These are phyloP conservation scores for Cicer arietinum DNA, from an alignment of 306 rosid genomes.

Conservation along the genomic window DNA sequence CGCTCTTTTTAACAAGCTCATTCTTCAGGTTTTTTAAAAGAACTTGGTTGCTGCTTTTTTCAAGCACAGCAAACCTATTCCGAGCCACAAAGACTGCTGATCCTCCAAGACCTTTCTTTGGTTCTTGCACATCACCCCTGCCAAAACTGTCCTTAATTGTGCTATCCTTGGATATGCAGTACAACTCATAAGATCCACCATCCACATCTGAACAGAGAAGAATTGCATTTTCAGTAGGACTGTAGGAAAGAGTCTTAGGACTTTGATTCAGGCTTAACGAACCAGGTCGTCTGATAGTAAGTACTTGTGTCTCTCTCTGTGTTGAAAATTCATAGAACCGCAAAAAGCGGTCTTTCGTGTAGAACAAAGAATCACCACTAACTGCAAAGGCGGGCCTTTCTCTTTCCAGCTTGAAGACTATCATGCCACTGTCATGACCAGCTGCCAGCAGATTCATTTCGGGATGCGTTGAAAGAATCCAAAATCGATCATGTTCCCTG, in stretches of 20 bases:
- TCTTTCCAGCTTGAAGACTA: slow-evolving; percentile 92
- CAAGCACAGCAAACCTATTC: slow-evolving; percentile 91
- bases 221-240: slow-evolving; percentile 86
- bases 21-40: slow-evolving; percentile 73
- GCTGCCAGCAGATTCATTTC: slow-evolving; percentile 98
- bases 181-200: slow-evolving; percentile 90
- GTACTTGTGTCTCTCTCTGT: slow-evolving; percentile 80
- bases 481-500: slow-evolving; percentile 93
- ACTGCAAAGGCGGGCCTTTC: slow-evolving; percentile 89
- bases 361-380: slow-evolving; percentile 83
- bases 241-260: slow-evolving; percentile 87
- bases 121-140: slow-evolving; percentile 84
- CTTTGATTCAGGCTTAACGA: slow-evolving; percentile 77
- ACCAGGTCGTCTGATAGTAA: slow-evolving; percentile 88
- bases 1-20: slow-evolving; percentile 74
- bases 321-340: slow-evolving; percentile 80
- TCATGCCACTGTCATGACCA: slow-evolving; percentile 98
- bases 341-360: slow-evolving; percentile 83
- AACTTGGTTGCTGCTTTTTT: slow-evolving; percentile 77
- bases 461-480: slow-evolving; percentile 97
- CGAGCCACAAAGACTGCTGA: slow-evolving; percentile 94
- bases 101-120: slow-evolving; percentile 91
- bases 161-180: slow-evolving; percentile 67
- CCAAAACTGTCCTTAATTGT: slow-evolving; percentile 60
- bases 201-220: slow-evolving; percentile 89